Conservation (phyloP, 495 filamentous ascomycete species). For the Neurospora terricola region DNA sequence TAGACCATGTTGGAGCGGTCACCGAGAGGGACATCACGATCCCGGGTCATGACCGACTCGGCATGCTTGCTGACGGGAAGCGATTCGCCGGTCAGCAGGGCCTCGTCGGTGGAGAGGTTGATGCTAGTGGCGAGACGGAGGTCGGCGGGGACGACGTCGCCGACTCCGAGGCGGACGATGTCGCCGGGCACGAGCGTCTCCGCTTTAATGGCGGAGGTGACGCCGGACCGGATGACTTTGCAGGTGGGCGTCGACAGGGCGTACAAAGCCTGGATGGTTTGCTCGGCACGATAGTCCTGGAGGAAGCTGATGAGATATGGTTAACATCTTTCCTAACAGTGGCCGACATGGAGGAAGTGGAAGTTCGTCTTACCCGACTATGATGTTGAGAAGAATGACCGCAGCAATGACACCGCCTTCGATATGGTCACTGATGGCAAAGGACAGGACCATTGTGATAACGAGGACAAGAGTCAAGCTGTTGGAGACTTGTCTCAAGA, state of each 20-base stretch:
- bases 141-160: conserved; percentile 75
- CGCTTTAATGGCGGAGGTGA: conserved; percentile 48
- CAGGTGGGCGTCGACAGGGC: conserved; percentile 72
- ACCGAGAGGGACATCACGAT: conserved; percentile 44
- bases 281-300: conserved; percentile 79
- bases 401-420: conserved; percentile 76
- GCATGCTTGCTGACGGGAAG: conserved; percentile 33
- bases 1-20: conserved; percentile 64
- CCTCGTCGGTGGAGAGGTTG: conserved; percentile 45
- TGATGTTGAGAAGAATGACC: conserved; percentile 75
- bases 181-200: conserved; percentile 69
- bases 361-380: conserved; percentile 38
- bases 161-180: conserved; percentile 65
- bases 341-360: background rate
- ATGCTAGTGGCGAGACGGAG: conserved; percentile 63
- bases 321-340: background rate
- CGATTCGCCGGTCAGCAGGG: conserved; percentile 58
- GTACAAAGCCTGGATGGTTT: conserved; percentile 73
- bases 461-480: conserved; percentile 52
- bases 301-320: conserved; percentile 43
- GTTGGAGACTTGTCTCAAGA: conserved; percentile 47
- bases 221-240: conserved; percentile 60
- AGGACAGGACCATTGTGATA: conserved; percentile 74
- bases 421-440: conserved; percentile 69
- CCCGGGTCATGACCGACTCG: conserved; percentile 18